phyloP scores from a whole-genome alignment of 1,284 basidiomycete genomes.

The Sporisorium sorghi region DNA sequence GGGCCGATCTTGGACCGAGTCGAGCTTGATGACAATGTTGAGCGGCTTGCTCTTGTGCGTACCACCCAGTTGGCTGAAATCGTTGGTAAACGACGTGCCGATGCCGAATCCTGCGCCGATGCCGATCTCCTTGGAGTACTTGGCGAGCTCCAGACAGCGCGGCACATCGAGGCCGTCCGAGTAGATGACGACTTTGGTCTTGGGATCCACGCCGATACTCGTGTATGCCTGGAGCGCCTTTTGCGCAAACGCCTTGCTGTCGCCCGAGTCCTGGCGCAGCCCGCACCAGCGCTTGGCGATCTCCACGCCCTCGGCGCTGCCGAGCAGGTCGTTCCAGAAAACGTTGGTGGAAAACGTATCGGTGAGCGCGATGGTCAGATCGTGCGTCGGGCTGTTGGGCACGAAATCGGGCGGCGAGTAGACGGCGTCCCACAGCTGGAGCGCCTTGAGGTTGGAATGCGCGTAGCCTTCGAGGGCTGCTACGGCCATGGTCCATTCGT shows the following conservation, averaged over 20 bases:
- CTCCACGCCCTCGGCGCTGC: constrained; percentile 47
- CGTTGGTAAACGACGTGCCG: constrained; percentile 63
- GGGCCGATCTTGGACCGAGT: constrained; percentile 52
- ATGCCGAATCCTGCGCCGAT: constrained; percentile 65
- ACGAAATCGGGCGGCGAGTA: constrained; percentile 64
- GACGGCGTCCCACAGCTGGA: constrained; percentile 65
- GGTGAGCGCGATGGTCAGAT: constrained; percentile 67
- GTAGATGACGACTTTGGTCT: constrained; percentile 64
- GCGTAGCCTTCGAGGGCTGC: constrained; percentile 63
- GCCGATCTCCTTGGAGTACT: constrained; percentile 54
- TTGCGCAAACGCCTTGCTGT: constrained; percentile 58
- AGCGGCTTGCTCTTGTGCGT: constrained; percentile 50
- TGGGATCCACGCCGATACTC: constrained; percentile 57
- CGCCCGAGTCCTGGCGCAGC: constrained; percentile 65
- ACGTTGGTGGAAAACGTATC: constrained; percentile 67
- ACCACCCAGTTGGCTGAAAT: constrained; percentile 25
- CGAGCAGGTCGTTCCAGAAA: constrained; percentile 65
- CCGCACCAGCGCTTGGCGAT: constrained; percentile 64
- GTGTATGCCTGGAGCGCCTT: constrained; percentile 55
- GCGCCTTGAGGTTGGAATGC: constrained; percentile 55
- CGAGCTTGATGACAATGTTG: constrained; percentile 68
- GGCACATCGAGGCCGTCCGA: constrained; percentile 62
- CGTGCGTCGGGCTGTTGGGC: constrained; percentile 57
- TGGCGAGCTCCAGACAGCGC: constrained; percentile 55
- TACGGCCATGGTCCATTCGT: constrained; percentile 69